Percentiles rank a stretch among this genome's conserved stretches.
Evolutionary conservation across 2,329 filamentous ascomycete genomes (phyloP).

Genomic region (Trichophyton simii): DNA sequence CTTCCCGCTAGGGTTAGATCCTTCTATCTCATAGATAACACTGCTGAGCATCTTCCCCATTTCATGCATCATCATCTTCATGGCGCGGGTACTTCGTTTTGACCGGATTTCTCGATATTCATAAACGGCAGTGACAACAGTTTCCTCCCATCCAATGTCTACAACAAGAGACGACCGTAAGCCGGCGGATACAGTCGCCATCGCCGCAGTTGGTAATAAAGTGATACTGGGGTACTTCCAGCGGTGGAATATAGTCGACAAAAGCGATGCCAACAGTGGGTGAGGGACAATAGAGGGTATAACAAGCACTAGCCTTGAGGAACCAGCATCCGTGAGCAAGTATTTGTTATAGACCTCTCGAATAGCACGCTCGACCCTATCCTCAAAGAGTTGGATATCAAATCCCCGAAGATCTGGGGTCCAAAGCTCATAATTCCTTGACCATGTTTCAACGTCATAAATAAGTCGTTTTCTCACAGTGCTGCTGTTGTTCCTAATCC

Average conservation of each 20-base stretch:
- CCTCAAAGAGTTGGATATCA: conserved; percentile 68
- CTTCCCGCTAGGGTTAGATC: conserved; percentile 16
- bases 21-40: conserved; percentile 15
- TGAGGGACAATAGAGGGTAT: conserved; percentile 67
- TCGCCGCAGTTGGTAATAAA: conserved; percentile 63
- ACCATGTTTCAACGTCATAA: conserved; percentile 29
- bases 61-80: conserved; percentile 56
- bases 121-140: conserved; percentile 70
- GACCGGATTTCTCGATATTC: conserved; percentile 74
- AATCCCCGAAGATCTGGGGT: conserved; percentile 56
- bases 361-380: conserved; percentile 73
- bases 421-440: conserved; percentile 58
- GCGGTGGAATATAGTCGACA: conserved; percentile 67
- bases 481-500: conserved; percentile 44
- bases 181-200: conserved; percentile 65
- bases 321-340: conserved; percentile 48
- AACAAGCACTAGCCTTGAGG: conserved; percentile 60
- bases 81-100: conserved; percentile 59
- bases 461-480: conserved; percentile 18
- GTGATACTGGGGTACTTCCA: conserved; percentile 73
- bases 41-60: conserved; percentile 41
- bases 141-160: conserved; percentile 88
- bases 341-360: conserved; percentile 72
- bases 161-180: conserved; percentile 75
- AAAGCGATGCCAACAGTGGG: conserved; percentile 58